Evolutionary conservation across 163 green algal genomes (phyloP).

Genomic region (Scenedesmus sp.): DNA sequence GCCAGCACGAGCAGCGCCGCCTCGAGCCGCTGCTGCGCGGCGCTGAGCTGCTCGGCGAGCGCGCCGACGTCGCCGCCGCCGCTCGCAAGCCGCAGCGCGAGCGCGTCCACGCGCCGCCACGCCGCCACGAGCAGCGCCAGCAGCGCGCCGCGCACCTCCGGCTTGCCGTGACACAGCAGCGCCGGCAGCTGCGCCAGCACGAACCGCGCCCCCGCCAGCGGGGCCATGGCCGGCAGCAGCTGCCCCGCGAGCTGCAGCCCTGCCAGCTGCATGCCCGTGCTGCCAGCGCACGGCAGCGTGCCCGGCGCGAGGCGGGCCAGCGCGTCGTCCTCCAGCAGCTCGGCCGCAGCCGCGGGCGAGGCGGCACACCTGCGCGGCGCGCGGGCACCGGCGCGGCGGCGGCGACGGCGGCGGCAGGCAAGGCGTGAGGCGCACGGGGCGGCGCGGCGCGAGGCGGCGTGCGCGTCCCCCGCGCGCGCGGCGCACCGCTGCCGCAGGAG

Average conservation of each 20-base stretch:
- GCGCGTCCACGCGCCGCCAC: background rate
- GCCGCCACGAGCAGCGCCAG: background rate
- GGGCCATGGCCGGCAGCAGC: slow-evolving; percentile 7
- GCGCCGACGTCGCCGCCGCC: background rate
- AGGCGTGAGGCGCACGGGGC: too few species aligned
- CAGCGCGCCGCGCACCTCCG: slow-evolving; percentile 6
- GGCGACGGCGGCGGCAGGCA: too few species aligned
- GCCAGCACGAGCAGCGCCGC: slow-evolving; percentile 2
- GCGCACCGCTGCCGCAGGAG: slow-evolving; percentile 19
- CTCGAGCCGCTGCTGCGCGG: slow-evolving; percentile 23
- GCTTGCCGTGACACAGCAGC: slow-evolving; percentile 1
- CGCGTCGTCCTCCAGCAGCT: slow-evolving; percentile 30
- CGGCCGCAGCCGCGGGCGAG: background rate
- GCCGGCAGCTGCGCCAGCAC: slow-evolving; percentile 4
- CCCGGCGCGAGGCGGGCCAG: background rate
- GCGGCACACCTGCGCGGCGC: slow-evolving; percentile 11
- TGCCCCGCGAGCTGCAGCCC: slow-evolving; percentile 23
- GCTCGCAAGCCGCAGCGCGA: background rate
- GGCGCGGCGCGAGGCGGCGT: background rate
- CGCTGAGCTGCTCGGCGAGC: slow-evolving; percentile 21
- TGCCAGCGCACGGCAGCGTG: slow-evolving; percentile 12
- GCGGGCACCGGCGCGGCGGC: too few species aligned
- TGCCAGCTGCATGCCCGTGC: slow-evolving; percentile 4
- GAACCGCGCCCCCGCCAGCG: slow-evolving; percentile 3
- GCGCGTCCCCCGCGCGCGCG: background rate